Base-by-base conservation (phyloP, 345 rosid species). In the Salix purpurea region DNA sequence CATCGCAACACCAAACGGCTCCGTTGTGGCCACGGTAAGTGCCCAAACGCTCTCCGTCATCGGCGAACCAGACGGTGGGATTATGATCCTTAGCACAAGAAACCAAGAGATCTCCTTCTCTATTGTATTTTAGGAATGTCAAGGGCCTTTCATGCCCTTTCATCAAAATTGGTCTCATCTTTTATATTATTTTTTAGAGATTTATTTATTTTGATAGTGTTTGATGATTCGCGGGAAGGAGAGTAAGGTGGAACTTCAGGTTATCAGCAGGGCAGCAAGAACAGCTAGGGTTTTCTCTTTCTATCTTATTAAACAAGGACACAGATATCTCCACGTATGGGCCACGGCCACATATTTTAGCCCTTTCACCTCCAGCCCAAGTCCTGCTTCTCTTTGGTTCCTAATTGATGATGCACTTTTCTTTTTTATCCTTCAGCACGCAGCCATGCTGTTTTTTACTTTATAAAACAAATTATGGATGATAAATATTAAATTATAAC, bases 11-110 rank as follows among this genome's bases (percentile, higher is more conserved):
- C 99, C 99, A 96, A 68, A 93, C 98, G 64, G 99, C 98, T 32
- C 98, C 98, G 70, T 96, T 96, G 88, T 96, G 99, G 61, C 99
- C 99, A 50, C 98, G 96, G 76, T 90, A 96, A 69, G 98, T 93
- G 58, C 99, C 99, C 6, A 90, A 85, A 65, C 98, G 97, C 84
- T 96, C 92, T 67, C 99, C 99, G 74, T 93, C 90, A 80, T 93
- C 96, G 66, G 98, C 98, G 78, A 84, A 96, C 99, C 99, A 96
- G 70, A 96, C 92, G 24, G 98, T 93, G 48, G 98, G 98, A 15
- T 79, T 90, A 82, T 93, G 98, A 48, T 96, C 98, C 79, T 96
- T 93, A 68, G 99, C 98, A 80, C 99, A 93, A 34, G 99, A 93
- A 86, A 96, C 92, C 24, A 96, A 87, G 26, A 96, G 91, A 83